Percentiles rank a stretch among this genome's conserved stretches.
Conservation (phyloP, 2,329 filamentous ascomycete genomes). For the Claviceps citrina region DNA sequence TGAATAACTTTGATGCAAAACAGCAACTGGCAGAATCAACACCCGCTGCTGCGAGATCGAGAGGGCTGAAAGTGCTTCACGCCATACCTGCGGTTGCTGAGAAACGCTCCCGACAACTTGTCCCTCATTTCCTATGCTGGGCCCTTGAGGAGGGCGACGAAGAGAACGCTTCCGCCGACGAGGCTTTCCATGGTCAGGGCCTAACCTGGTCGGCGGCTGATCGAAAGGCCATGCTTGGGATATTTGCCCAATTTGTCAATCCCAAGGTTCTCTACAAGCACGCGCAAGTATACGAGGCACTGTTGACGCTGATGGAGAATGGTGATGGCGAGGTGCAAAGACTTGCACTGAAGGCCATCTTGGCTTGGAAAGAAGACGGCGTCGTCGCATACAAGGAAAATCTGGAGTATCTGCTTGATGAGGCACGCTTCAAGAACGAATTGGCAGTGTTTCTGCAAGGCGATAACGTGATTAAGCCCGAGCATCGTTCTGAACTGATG, state of each 20-base stretch:
- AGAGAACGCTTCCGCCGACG: constrained; percentile 21
- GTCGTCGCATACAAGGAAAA: constrained; percentile 72
- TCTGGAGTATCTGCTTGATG: constrained; percentile 73
- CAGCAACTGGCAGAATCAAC: constrained; percentile 39
- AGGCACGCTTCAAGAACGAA: constrained; percentile 83
- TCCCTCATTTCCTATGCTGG: constrained; percentile 78
- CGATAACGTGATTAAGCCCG: constrained; percentile 54
- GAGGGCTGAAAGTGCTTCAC: constrained; percentile 65
- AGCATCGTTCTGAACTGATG: constrained; percentile 61
- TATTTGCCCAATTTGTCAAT: constrained; percentile 78
- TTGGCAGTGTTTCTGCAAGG: constrained; percentile 76
- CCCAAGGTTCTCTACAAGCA: constrained; percentile 69
- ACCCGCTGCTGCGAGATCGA: constrained; percentile 47
- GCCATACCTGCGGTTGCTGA: constrained; percentile 65
- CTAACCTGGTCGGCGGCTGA: constrained; percentile 59
- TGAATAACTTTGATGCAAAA: constrained; percentile 46
- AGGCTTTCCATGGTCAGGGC: constrained; percentile 17
- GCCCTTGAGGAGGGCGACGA: constrained; percentile 36
- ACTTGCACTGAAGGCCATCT: constrained; percentile 64
- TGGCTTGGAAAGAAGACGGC: constrained; percentile 74
- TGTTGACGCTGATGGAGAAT: constrained; percentile 65
- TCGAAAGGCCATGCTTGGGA: constrained; percentile 63
- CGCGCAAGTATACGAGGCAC: constrained; percentile 56
- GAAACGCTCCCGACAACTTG: constrained; percentile 67
- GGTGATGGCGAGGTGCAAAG: constrained; percentile 86